Percentiles rank a stretch among this genome's conserved stretches.
These are phyloP conservation scores for Quercus bicolor DNA, from an alignment of 306 rosid genomes.

Conservation along the genomic window DNA sequence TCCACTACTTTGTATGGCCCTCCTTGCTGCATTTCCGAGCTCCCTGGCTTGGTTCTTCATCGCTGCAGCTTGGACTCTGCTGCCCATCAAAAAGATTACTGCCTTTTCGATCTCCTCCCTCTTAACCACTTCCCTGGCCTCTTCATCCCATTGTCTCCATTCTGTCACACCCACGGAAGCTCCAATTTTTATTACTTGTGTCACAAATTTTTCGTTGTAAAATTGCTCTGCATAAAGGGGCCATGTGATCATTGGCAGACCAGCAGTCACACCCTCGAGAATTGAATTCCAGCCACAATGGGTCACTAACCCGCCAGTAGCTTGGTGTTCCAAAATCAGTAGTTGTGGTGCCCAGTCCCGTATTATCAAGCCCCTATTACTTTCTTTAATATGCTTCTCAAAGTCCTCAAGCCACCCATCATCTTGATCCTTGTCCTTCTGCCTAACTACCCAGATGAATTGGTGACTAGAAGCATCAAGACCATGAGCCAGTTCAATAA, in stretches of 20 bases:
- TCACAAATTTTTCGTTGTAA: background rate
- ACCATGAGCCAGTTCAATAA: conserved; percentile 8
- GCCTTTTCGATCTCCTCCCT: background rate
- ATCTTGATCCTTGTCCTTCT: background rate
- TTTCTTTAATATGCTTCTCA: background rate
- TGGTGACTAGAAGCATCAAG: background rate
- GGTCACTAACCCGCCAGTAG: background rate
- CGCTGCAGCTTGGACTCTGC: background rate
- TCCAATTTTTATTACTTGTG: background rate
- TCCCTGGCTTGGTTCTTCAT: background rate
- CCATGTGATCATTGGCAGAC: background rate
- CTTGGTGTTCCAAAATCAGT: background rate
- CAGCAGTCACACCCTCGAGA: background rate
- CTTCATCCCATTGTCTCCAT: background rate
- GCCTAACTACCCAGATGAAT: conserved; percentile 10
- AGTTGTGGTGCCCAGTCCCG: background rate
- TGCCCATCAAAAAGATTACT: background rate
- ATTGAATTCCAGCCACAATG: background rate
- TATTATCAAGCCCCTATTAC: background rate
- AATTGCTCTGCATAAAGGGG: background rate
- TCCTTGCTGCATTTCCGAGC: background rate
- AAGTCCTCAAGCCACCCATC: background rate
- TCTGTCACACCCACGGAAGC: background rate
- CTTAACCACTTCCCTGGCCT: background rate
- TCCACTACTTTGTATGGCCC: background rate